Evolutionary conservation across 768 basidiomycete genomes (phyloP), one percentile per base, ranked within the genome.

Genomic region (Cystobasidium onofrii): DNA sequence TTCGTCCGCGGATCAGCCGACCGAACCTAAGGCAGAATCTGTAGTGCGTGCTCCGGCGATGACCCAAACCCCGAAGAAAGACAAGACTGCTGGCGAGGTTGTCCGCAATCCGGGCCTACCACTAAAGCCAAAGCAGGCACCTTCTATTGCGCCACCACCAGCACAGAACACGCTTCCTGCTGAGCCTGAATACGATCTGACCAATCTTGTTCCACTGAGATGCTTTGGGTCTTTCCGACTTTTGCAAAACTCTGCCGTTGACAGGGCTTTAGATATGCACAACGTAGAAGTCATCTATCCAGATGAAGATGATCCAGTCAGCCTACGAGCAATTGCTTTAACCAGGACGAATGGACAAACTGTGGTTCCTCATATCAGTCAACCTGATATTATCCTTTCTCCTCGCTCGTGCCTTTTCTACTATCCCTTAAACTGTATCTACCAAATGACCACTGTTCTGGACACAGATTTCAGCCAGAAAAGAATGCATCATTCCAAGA

Each of bases 181-280:
- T 3, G 46, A n/a, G 46, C 46, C 46, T 15, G 3, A 3, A 29
- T 60, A 44, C 20, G 63, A 64, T 39, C 6, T 64, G 7, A 39
- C 63, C 6, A n/a, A 10, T 17, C 34, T 64, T 3, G 12, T 20
- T 15, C 63, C 33, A 20, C 33, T 67, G 2, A 23, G 65, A 29
- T 71, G 69, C 54, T 55, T 71, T 34, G 69, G 54, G 1, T 67
- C 65, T 27, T 46, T 44, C 65, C 41, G 65, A 2, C n/a, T 71
- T 20, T 33, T 71, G 1, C 69, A 71, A 34, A 60, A 71, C 36
- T 9, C 43, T 20, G 27, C 31, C 9, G 27, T 71, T 12, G 54
- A 71, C 39, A 13, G 34, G 39, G 69, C 69, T n/a, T 31, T 71
- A 3, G 54, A 17, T 25, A 36, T 36, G 31, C 31, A 33, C 15